phyloP scores from a whole-genome alignment of 495 filamentous ascomycete genomes.

The Amniculicola lignicola region DNA sequence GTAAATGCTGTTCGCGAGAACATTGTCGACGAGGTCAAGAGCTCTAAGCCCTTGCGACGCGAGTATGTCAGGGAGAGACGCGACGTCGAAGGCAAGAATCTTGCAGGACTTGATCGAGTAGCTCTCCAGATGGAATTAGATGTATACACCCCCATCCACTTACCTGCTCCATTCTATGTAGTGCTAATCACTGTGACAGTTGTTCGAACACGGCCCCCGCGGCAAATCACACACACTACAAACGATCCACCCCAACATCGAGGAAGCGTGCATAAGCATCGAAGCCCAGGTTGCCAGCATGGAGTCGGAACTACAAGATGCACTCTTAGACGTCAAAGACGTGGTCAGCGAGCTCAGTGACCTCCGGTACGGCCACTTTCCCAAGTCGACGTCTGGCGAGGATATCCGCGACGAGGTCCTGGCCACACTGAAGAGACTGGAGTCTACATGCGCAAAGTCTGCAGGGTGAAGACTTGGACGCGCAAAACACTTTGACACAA shows the following conservation, averaged over 20 bases:
- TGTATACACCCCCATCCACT: slow-evolving; percentile 42
- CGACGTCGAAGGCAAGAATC: slow-evolving; percentile 53
- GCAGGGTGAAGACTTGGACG: slow-evolving; percentile 1
- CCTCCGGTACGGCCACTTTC: slow-evolving; percentile 73
- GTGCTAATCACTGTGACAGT: slow-evolving; percentile 44
- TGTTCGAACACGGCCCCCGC: slow-evolving; percentile 55
- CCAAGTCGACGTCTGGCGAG: slow-evolving; percentile 55
- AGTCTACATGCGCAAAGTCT: slow-evolving; percentile 21
- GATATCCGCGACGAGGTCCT: slow-evolving; percentile 59
- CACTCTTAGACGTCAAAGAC: slow-evolving; percentile 59
- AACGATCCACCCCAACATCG: slow-evolving; percentile 66
- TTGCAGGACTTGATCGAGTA: slow-evolving; percentile 50
- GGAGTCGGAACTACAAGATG: slow-evolving; percentile 59
- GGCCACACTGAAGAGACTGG: slow-evolving; percentile 28
- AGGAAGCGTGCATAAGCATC: slow-evolving; percentile 60
- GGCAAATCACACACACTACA: slow-evolving; percentile 56
- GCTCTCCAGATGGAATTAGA: slow-evolving; percentile 63
- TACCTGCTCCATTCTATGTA: neutral
- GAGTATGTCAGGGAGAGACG: slow-evolving; percentile 56
- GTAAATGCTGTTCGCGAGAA: slow-evolving; percentile 65
- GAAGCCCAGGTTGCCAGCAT: slow-evolving; percentile 63
- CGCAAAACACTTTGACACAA: too few species aligned
- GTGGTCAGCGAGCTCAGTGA: slow-evolving; percentile 74
- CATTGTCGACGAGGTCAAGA: slow-evolving; percentile 63
- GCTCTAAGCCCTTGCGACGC: slow-evolving; percentile 60